phyloP scores from a whole-genome alignment of 305 asterid species.

The Andrographis paniculata region DNA sequence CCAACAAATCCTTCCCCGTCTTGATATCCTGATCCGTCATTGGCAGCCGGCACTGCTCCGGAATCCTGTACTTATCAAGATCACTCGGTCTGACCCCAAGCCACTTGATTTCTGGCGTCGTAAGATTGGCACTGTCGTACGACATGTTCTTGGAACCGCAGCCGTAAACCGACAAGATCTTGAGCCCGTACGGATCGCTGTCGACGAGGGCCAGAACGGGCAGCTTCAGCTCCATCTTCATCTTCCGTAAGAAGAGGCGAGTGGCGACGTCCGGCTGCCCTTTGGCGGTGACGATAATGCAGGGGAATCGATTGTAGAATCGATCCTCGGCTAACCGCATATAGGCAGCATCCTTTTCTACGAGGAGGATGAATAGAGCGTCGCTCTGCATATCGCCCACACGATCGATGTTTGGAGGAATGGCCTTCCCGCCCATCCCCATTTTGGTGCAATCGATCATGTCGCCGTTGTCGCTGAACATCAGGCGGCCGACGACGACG shows the following conservation, averaged over 20 bases:
- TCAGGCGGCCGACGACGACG: conserved; percentile 71
- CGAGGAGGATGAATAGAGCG: conserved; percentile 69
- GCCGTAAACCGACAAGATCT: conserved; percentile 73
- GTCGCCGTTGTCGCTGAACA: conserved; percentile 76
- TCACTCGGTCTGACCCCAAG: conserved; percentile 82
- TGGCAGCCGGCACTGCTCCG: conserved; percentile 78
- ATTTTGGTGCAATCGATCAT: conserved; percentile 83
- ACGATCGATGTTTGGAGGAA: conserved; percentile 83
- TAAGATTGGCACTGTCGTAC: conserved; percentile 76
- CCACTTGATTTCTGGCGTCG: conserved; percentile 87
- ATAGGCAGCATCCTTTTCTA: conserved; percentile 87
- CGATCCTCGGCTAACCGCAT: conserved; percentile 80
- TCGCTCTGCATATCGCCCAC: conserved; percentile 94
- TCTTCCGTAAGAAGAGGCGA: conserved; percentile 62
- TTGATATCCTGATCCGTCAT: conserved; percentile 90
- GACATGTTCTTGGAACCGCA: conserved; percentile 96
- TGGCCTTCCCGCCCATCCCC: conserved; percentile 95
- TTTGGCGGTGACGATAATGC: conserved; percentile 77
- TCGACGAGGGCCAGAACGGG: conserved; percentile 82
- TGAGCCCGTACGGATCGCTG: conserved; percentile 79
- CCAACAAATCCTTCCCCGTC: conserved; percentile 83
- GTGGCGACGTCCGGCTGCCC: conserved; percentile 90
- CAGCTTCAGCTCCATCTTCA: conserved; percentile 79
- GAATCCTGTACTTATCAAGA: conserved; percentile 77
- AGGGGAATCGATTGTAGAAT: conserved; percentile 74